Conservation (phyloP, 106 monocot species). For the Hemerocallis citrina region DNA sequence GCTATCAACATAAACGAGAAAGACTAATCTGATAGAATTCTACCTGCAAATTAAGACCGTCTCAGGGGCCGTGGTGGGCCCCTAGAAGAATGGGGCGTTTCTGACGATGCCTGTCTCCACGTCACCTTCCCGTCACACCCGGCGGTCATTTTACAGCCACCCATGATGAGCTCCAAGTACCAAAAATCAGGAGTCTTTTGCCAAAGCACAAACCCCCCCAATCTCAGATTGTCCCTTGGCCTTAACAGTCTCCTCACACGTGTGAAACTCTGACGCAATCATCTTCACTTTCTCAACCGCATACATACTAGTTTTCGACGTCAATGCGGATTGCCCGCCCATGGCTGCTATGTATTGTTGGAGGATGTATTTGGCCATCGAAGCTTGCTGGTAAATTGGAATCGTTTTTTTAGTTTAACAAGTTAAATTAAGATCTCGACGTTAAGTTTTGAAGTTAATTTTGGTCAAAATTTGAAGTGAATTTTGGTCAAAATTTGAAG, state of each 20-base stretch:
- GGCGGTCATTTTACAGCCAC: slow-evolving; percentile 58
- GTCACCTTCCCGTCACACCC: slow-evolving; percentile 57
- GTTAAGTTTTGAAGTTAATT: background rate
- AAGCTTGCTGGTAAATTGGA: slow-evolving; percentile 36
- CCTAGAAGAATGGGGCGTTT: slow-evolving; percentile 44
- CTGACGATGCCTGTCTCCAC: slow-evolving; percentile 48
- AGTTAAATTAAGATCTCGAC: background rate
- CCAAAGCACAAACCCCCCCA: slow-evolving; percentile 71
- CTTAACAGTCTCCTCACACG: slow-evolving; percentile 26
- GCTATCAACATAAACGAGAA: too few relatives aligned
- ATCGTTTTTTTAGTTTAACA: background rate
- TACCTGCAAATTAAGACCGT: slow-evolving; percentile 47
- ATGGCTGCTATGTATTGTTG: slow-evolving; percentile 67
- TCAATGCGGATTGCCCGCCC: slow-evolving; percentile 53
- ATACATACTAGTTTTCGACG: slow-evolving; percentile 48
- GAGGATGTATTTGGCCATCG: slow-evolving; percentile 71
- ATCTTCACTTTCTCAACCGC: slow-evolving; percentile 65
- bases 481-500: background rate
- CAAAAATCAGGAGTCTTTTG: slow-evolving; percentile 56
- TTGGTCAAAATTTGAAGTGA: background rate
- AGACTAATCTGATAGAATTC: too few relatives aligned
- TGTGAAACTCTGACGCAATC: slow-evolving; percentile 58
- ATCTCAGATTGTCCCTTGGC: slow-evolving; percentile 34
- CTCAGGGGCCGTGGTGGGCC: slow-evolving; percentile 56
- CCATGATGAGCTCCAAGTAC: slow-evolving; percentile 71